Base-by-base conservation (phyloP, 257 asterid species). In the Jaltomata sinuosa region DNA sequence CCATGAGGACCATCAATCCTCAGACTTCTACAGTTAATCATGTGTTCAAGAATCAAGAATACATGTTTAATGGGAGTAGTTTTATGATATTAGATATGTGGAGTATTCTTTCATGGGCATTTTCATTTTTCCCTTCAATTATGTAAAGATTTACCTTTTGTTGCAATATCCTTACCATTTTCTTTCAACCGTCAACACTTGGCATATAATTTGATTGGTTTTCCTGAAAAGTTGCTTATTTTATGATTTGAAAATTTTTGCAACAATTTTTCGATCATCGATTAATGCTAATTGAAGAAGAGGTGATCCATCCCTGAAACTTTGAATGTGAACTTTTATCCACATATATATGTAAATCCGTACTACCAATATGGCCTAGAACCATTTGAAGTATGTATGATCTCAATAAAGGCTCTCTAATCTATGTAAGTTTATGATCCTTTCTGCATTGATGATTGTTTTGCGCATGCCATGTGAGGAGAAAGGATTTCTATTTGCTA, bases 291-390 rank as follows among this genome's bases (percentile, higher is more conserved):
- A 54, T 53, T 54, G 83, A 80, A 62, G 83, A 54, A 14, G 83
- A 80, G 69, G 83, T 80, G 83, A 80, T 80, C 83, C 61, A 47
- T 19, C 83, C 83, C 83, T 52, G 83, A 54, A 80, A 54, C n/a
- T 80, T 10, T n/a, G 71, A 80, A 27, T 53, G 65, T 10, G 71
- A 80, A 52, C 16, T 67, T 49, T 54, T 32, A 54, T 80, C 45
- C 54, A 18, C 53, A 16, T 16, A 80, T 42, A 34, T 4, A 22
- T 53, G 71, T 31, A 29, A 79, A 79, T 79, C 68, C 50, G 1
- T 79, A 79, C 68, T 79, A 79, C 68, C 83, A 32, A 53, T 53
- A 79, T 79, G 83, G 55, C 69, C 53, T 52, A 52, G 83, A 79
- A 45, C 52, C 83, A 53, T 53, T 79, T 79, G 83, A 79, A 54